Percentiles rank a stretch among this genome's conserved stretches.
These are phyloP conservation scores for Stephania cephalantha DNA, from an alignment of 164 flowering plant species.

Conservation along the genomic window DNA sequence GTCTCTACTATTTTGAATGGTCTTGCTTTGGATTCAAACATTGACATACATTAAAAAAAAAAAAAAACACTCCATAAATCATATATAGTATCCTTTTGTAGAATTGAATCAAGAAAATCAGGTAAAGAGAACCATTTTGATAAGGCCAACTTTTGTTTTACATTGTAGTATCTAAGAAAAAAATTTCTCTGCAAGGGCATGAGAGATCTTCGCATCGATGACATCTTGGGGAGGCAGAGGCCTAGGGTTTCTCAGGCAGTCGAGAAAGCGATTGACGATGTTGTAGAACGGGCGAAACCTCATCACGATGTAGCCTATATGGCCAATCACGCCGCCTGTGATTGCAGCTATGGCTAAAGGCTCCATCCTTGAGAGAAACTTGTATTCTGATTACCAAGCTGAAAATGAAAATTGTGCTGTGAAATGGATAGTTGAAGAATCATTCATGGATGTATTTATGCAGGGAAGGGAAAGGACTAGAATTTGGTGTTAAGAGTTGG, in stretches of 20 bases:
- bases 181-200: constrained; percentile 18
- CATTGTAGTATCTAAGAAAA: not conserved
- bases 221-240: constrained; percentile 25
- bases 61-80: not conserved
- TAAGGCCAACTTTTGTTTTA: not conserved
- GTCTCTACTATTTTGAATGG: not conserved
- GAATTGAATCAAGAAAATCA: not conserved
- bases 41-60: not conserved
- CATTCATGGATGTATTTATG: not conserved
- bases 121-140: not conserved
- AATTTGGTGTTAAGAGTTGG: not conserved
- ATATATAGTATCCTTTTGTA: not conserved
- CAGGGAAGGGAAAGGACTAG: not conserved
- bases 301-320: constrained; percentile 16
- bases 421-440: not conserved
- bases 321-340: constrained; percentile 23
- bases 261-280: constrained; percentile 15
- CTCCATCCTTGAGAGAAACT: constrained; percentile 15
- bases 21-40: not conserved
- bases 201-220: constrained; percentile 15
- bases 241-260: constrained; percentile 25
- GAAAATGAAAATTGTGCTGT: too few species aligned
- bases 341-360: constrained; percentile 25
- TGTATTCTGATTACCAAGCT: too few species aligned
- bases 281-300: constrained; percentile 19